Evolutionary conservation across 768 basidiomycete species (phyloP), one percentile per base, ranked within the genome.

Genomic region (Hysterangium stoloniferum): DNA sequence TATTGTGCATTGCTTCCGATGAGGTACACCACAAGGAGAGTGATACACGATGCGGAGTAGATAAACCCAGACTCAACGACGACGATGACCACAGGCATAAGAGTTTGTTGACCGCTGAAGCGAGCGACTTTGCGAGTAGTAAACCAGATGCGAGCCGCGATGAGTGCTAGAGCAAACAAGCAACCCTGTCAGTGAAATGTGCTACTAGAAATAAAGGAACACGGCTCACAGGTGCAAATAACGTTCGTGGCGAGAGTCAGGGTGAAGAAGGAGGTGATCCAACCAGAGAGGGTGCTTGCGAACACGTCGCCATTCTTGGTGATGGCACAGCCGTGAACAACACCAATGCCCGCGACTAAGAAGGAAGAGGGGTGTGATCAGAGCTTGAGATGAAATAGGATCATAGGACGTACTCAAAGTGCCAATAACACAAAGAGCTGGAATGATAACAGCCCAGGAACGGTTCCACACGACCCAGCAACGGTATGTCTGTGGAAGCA

Each of bases 191-290:
- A 27, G 32, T 36, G 29, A 38, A 27, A 33, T 25, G 46, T 31
- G 15, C 31, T 6, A 41, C 4, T 24, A 24, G 24, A 38, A 24
- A n/a, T 11, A 41, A 42, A 24, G 41, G 34, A 12, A 22, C 27
- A 31, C 25, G n/a, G 24, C 64, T 40, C 44, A 66, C 67, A 38
- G 15, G 68, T 68, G 45, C 69, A 72, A 37, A 63, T 60, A 33
- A 68, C 56, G 57, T 70, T 71, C 4, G 66, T 70, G 3, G 62
- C 54, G 17, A 70, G 63, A 4, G 69, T 69, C 40, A 67, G 54
- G 2, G 63, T 62, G 51, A 71, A 70, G 60, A 71, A 72, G 1
- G 67, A 59, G 7, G 65, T 51, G 44, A 71, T 71, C 69, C 71
- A 70, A 27, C 60, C 52, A n/a, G 59, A 57, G n/a, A 68, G 61